These are phyloP conservation scores for Pythium aquatile DNA, from an alignment of 352 stramenopile species.

Conservation along the genomic window DNA sequence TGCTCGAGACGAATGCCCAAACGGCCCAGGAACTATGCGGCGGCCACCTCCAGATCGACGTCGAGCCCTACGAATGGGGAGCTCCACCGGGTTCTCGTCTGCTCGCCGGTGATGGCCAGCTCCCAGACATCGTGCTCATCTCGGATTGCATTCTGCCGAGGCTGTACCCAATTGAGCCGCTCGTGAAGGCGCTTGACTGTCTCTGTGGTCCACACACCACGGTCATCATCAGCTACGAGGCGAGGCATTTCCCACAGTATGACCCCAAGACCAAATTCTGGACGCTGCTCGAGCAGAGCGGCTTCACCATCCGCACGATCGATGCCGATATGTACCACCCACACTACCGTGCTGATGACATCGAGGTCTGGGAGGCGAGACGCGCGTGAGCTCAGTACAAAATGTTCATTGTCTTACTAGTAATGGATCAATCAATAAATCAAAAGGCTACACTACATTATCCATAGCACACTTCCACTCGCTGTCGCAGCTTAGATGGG, in stretches of 20 bases:
- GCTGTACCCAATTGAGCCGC: conserved; percentile 94
- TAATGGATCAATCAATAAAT: conserved; percentile 8
- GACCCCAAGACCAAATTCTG: conserved; percentile 81
- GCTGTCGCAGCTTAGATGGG: neutral
- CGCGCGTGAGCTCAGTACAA: conserved; percentile 13
- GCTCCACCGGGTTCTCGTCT: conserved; percentile 34
- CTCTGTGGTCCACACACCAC: conserved; percentile 51
- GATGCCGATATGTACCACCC: conserved; percentile 62
- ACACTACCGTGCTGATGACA: conserved; percentile 77
- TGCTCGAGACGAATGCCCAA: conserved; percentile 89
- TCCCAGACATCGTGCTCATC: conserved; percentile 86
- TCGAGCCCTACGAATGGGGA: conserved; percentile 91
- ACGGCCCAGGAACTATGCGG: conserved; percentile 33
- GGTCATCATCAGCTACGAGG: conserved; percentile 87
- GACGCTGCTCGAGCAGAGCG: conserved; percentile 49
- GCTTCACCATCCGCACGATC: conserved; percentile 57
- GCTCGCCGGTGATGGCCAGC: conserved; percentile 22
- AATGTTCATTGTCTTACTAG: neutral
- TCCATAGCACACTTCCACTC: neutral
- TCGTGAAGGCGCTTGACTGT: conserved; percentile 86
- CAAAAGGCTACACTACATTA: neutral
- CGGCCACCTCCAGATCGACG: conserved; percentile 43
- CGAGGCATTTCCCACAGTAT: conserved; percentile 80
- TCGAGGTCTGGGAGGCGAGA: conserved; percentile 83
- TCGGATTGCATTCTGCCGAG: conserved; percentile 96